Base-by-base conservation (phyloP, 2,329 filamentous ascomycete genomes). In the Nemania diffusa region DNA sequence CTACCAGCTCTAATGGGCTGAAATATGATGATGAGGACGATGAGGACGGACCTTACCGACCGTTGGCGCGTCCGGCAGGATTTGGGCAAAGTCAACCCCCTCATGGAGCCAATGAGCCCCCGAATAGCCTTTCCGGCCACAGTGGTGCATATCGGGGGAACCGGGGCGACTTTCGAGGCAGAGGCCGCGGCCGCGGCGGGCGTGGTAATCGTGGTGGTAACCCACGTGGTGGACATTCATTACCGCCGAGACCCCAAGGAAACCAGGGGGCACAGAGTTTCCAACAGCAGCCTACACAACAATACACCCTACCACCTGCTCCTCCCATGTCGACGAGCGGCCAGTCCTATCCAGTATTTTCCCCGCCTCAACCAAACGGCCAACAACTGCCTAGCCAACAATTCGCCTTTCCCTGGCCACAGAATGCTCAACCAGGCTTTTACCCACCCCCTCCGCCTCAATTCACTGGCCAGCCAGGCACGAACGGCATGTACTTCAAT, bases 21-120 rank as follows among this genome's bases (percentile, higher is more conserved):
- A 88, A 87, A 74, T 92, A 92, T 72, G 90, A 91, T 65, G 90
- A 93, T 67, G 90, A 93, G 29, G 90, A 93, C 42, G 77, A 90
- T 1, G 78, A 79, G 5, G 88, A 91, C 67, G 89, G 89, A 0
- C 88, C 88, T 0, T 95, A 95, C 77, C 91, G 88, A 69, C 91
- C 91, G 5, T 83, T 95, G 20, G 79, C 90, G 22, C 84, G 92
- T 20, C 92, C 92, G 1, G 83, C 86, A 20, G 90, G 90, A 56
- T 88, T 91, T 66, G 86, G 84, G 5, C 81, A 81, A 65, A 83
- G 81, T 0, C 76, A 71, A 79, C 84, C 73, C 77, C 84, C 77
- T 74, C 66, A 67, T 55, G 73, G 68, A 71, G 78, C 74, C 75
- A 83, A 73, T 77, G 77, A 77, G 73, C 83, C 78, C 76, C 84